Evolutionary conservation across 371 early-diverging fungal genomes (phyloP).

Genomic region (Rhizopus delemar): DNA sequence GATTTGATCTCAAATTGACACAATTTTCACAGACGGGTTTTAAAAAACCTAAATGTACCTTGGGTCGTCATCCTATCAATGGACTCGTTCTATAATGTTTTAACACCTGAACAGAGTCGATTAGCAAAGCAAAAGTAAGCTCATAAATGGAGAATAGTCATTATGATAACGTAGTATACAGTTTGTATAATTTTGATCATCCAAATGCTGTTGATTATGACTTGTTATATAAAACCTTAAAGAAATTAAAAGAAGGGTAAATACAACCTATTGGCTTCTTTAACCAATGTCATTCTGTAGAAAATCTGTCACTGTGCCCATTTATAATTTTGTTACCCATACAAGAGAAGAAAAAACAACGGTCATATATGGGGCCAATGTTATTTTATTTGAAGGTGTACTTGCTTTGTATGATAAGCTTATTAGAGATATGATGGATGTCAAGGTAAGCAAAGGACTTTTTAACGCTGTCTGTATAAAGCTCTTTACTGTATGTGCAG

Average conservation of each 20-base stretch:
- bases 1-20: background rate
- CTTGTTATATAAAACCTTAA: conserved; percentile 67
- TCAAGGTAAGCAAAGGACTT: conserved; percentile 61
- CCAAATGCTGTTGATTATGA: conserved; percentile 82
- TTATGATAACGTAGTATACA: background rate
- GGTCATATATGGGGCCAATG: conserved; percentile 89
- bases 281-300: conserved; percentile 14
- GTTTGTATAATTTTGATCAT: conserved; percentile 83
- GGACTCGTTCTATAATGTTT: conserved; percentile 91
- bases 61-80: conserved; percentile 90
- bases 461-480: background rate
- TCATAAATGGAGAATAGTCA: conserved; percentile 37
- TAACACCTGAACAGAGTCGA: conserved; percentile 73
- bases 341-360: conserved; percentile 68
- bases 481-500: conserved; percentile 28
- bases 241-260: conserved; percentile 74
- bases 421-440: conserved; percentile 82
- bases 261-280: too few relatives aligned
- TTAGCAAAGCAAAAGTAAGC: conserved; percentile 55
- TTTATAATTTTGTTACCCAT: conserved; percentile 79
- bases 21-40: conserved; percentile 56
- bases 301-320: conserved; percentile 71
- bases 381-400: conserved; percentile 92
- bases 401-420: conserved; percentile 83
- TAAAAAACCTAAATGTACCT: conserved; percentile 77